phyloP scores from a whole-genome alignment of 352 stramenopile species.

The Pythium periplocum region DNA sequence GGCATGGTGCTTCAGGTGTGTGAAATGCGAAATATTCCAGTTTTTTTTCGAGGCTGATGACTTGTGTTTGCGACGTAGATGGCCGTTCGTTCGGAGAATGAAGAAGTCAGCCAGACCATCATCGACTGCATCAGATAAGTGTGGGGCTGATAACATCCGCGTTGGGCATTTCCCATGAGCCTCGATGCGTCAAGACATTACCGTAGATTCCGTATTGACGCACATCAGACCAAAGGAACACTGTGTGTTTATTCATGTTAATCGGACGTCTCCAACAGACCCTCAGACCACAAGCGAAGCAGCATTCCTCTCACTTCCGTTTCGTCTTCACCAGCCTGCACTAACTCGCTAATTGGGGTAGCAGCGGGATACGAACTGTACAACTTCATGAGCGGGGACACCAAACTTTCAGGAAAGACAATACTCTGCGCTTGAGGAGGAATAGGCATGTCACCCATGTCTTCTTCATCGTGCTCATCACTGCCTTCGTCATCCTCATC shows the following conservation, averaged over 20 bases:
- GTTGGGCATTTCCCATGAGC: too few relatives aligned
- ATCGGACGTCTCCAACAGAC: slow-evolving; percentile 35
- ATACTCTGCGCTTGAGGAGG: slow-evolving; percentile 46
- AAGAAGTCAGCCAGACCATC: slow-evolving; percentile 94
- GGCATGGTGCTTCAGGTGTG: slow-evolving; percentile 89
- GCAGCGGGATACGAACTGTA: slow-evolving; percentile 41
- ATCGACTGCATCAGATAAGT: slow-evolving; percentile 95
- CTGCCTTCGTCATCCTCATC: slow-evolving; percentile 25
- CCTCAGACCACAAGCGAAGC: slow-evolving; percentile 74
- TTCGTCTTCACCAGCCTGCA: slow-evolving; percentile 35
- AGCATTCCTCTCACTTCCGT: slow-evolving; percentile 74
- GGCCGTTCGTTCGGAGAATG: slow-evolving; percentile 93
- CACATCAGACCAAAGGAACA: slow-evolving; percentile 2
- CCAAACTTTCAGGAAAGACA: slow-evolving; percentile 56
- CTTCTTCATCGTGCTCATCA: slow-evolving; percentile 21
- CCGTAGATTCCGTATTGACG: too few relatives aligned
- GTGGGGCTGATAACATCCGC: background rate
- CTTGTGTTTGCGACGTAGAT: slow-evolving; percentile 46
- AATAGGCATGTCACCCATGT: slow-evolving; percentile 30
- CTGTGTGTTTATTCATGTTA: slow-evolving; percentile 33
- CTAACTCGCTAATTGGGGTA: slow-evolving; percentile 34
- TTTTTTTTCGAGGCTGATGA: slow-evolving; percentile 4
- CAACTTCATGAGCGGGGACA: slow-evolving; percentile 61
- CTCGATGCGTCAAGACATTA: too few relatives aligned
- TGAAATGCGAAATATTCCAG: background rate